Evolutionary conservation across 2,329 filamentous ascomycete genomes (phyloP).

Genomic region (Cladophialophora immunda): DNA sequence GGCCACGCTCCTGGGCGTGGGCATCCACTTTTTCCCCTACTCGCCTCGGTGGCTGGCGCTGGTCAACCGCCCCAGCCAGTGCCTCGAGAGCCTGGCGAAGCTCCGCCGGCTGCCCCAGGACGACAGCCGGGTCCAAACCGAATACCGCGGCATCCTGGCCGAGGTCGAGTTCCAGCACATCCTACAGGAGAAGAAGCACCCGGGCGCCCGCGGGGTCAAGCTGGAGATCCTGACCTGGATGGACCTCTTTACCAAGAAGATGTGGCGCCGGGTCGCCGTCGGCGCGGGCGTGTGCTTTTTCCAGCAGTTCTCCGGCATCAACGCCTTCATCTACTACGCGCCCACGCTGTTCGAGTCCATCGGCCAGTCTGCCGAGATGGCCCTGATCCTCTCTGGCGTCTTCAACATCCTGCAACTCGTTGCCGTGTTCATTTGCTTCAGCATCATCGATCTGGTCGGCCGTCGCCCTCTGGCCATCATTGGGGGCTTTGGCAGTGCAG

Average conservation of each 20-base stretch:
- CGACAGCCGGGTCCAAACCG: slow-evolving; percentile 55
- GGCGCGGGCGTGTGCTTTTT: slow-evolving; percentile 67
- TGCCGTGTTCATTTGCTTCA: slow-evolving; percentile 56
- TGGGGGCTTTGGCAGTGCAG: slow-evolving; percentile 59
- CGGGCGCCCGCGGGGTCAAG: slow-evolving; percentile 47
- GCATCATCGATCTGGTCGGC: slow-evolving; percentile 59
- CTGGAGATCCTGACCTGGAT: slow-evolving; percentile 60
- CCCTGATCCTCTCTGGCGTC: slow-evolving; percentile 62
- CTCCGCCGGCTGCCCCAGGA: slow-evolving; percentile 53
- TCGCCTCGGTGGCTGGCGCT: slow-evolving; percentile 64
- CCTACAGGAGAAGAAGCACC: slow-evolving; percentile 50
- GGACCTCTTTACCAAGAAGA: slow-evolving; percentile 62
- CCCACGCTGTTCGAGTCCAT: slow-evolving; percentile 66
- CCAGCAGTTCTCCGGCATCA: slow-evolving; percentile 65
- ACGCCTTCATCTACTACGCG: slow-evolving; percentile 67
- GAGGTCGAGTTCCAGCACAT: slow-evolving; percentile 59
- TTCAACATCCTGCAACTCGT: slow-evolving; percentile 61
- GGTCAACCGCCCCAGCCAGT: slow-evolving; percentile 49
- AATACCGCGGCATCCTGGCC: slow-evolving; percentile 59
- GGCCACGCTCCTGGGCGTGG: slow-evolving; percentile 47
- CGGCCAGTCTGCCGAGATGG: slow-evolving; percentile 57
- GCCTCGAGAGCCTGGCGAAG: slow-evolving; percentile 48
- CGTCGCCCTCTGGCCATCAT: slow-evolving; percentile 55
- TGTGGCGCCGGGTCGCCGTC: slow-evolving; percentile 61
- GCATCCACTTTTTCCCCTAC: slow-evolving; percentile 59